These are phyloP conservation scores for Rhododendron ferrugineum DNA, from an alignment of 148 eudicot genomes.

Conservation along the genomic window DNA sequence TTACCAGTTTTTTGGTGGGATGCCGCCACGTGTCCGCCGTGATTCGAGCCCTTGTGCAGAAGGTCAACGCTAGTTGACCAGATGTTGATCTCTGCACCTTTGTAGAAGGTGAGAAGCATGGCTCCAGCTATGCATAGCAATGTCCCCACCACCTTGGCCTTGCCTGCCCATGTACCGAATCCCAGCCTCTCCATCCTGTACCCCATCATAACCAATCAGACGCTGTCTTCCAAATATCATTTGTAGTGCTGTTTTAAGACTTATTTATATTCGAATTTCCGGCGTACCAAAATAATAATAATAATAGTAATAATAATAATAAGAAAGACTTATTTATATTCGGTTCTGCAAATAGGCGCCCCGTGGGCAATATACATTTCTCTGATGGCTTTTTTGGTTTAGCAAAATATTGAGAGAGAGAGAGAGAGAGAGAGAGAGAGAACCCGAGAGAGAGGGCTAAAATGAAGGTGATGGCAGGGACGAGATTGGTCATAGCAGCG, in stretches of 20 bases:
- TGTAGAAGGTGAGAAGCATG: constrained; percentile 65
- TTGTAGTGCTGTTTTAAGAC: no score
- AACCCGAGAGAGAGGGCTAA: constrained; percentile 55
- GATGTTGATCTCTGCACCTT: constrained; percentile 46
- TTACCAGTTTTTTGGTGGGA: constrained; percentile 5
- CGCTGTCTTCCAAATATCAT: no score
- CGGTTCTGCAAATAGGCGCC: no score
- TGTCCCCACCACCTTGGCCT: constrained; percentile 64
- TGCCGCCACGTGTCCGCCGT: constrained; percentile 2
- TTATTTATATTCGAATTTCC: no score
- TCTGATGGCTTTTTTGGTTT: not conserved
- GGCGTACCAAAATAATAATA: no score
- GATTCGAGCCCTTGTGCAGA: constrained; percentile 6
- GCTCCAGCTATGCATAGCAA: constrained; percentile 61
- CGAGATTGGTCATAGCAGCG: constrained; percentile 57
- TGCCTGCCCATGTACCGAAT: constrained; percentile 38
- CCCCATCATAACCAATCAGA: not conserved
- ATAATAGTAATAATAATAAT: no score
- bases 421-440: not conserved
- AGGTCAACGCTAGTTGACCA: constrained; percentile 44
- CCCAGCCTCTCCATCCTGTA: constrained; percentile 52
- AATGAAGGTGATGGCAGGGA: constrained; percentile 61
- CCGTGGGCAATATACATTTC: no score
- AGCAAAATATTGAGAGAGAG: not conserved
- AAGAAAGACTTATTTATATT: no score